Evolutionary conservation across 305 asterid species (phyloP), one percentile per base, ranked within the genome.

Genomic region (Plantago lanceolata): DNA sequence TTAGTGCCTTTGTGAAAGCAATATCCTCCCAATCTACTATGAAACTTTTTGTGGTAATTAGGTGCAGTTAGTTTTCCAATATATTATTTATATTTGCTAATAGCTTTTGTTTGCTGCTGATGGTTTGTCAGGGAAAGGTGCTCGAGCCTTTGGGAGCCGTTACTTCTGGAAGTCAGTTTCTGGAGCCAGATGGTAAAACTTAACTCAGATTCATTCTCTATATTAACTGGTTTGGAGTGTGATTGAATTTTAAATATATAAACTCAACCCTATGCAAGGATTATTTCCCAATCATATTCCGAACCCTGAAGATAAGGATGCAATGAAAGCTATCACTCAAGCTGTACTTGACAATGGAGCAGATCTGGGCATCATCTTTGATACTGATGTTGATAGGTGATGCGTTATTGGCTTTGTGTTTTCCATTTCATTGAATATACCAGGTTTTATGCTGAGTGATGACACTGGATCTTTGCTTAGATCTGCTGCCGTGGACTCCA

Each of bases 401-500:
- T 58, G 59, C 16, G 71, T 57, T 73, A 47, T 48, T 28, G 63
- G 15, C 29, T 55, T 63, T 48, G 56, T 44, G 24, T 16, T 57
- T 64, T 62, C 66, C 21, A 64, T 61, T n/a, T 57, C 63, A 20
- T 67, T 66, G 37, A 19, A 24, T 19, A 17, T 43, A 28, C 57
- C 44, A 57, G 35, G 14, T 63, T 58, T 31, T 57, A 13, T 51
- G 26, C 54, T 44, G 50, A 64, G 64, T 52, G 35, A 45, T 61
- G 59, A 48, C 15, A 54, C 24, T 56, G 50, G 52, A 20, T 67
- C 52, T 68, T 61, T 67, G 63, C 55, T 61, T 78, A 93, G 99
- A 77, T 93, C 99, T 78, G 99, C 99, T 71, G 99, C 99, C 54
- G 99, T 93, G 63, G 99, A 93, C 84, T 87, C 95, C 56, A 84